Conservation (phyloP, 805 yeast species). For the Starmerella bombi region DNA sequence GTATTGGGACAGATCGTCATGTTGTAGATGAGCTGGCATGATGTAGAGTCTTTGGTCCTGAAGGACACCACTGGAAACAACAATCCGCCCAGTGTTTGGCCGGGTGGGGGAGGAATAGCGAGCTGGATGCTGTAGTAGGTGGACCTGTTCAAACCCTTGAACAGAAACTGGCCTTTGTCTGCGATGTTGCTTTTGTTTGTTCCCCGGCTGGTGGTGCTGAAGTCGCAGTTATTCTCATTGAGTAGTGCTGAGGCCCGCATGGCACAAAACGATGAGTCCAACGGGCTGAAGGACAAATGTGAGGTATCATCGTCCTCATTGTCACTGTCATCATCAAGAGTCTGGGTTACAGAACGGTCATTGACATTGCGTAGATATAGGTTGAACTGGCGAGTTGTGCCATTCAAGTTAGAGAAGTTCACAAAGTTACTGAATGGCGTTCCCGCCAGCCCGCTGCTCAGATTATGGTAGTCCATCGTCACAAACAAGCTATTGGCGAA, state of each 20-base stretch:
- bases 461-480: conserved; percentile 27
- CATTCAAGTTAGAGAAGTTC: conserved; percentile 5
- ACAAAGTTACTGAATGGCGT: conserved; percentile 13
- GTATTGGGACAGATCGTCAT: conserved; percentile 67
- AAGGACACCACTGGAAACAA: conserved; percentile 46
- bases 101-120: conserved; percentile 23
- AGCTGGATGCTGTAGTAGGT: conserved; percentile 54
- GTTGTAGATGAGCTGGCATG: conserved; percentile 64
- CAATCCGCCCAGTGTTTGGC: conserved; percentile 41
- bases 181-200: conserved; percentile 25
- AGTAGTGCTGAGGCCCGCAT: conserved; percentile 39
- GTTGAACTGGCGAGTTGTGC: conserved; percentile 10
- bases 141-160: conserved; percentile 46
- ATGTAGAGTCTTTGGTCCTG: conserved; percentile 35
- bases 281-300: conserved; percentile 6
- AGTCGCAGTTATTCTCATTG: conserved; percentile 25
- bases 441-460: conserved; percentile 7
- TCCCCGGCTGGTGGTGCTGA: conserved; percentile 32
- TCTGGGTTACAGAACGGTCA: not conserved
- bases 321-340: too few species aligned
- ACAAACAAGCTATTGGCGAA: conserved; percentile 50
- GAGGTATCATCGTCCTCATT: conserved; percentile 9
- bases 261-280: conserved; percentile 61
- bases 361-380: conserved; percentile 7
- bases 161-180: conserved; percentile 45